Evolutionary conservation across 2,329 filamentous ascomycete genomes (phyloP).

Genomic region (Penicillium occitanis): DNA sequence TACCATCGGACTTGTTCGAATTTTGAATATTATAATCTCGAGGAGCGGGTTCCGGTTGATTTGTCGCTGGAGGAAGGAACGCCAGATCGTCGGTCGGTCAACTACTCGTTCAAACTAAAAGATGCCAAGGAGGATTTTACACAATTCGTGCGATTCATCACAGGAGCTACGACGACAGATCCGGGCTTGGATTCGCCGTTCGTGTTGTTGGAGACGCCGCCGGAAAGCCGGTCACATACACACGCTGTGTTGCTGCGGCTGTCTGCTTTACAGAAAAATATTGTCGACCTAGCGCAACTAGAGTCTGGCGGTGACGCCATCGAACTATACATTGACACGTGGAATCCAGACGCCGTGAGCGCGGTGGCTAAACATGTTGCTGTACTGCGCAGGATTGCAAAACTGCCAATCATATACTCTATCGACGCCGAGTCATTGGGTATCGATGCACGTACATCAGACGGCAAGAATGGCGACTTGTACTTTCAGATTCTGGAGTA

Average conservation of each 20-base stretch:
- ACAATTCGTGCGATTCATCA: constrained; percentile 59
- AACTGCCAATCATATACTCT: constrained; percentile 58
- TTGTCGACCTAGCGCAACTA: constrained; percentile 51
- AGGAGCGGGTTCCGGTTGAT: constrained; percentile 41
- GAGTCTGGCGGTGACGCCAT: constrained; percentile 61
- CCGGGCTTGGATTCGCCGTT: constrained; percentile 61
- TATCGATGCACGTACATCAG: constrained; percentile 20
- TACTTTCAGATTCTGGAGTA: constrained; percentile 43
- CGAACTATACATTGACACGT: constrained; percentile 60
- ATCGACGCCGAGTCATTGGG: constrained; percentile 44
- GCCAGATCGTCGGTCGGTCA: constrained; percentile 47
- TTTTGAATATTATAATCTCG: constrained; percentile 50
- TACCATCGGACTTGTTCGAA: constrained; percentile 50
- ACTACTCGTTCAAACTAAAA: constrained; percentile 51
- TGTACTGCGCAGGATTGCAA: constrained; percentile 56
- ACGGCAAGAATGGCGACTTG: constrained; percentile 21
- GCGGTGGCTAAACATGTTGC: constrained; percentile 58
- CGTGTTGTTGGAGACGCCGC: constrained; percentile 59
- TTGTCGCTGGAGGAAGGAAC: constrained; percentile 35
- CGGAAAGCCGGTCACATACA: constrained; percentile 55
- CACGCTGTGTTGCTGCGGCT: constrained; percentile 42
- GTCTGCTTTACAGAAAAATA: constrained; percentile 35
- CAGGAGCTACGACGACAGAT: constrained; percentile 53
- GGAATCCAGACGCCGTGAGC: constrained; percentile 52
- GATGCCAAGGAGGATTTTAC: constrained; percentile 61